These are phyloP conservation scores for Fraxinus latifolia DNA, from an alignment of 305 asterid genomes.

Conservation along the genomic window DNA sequence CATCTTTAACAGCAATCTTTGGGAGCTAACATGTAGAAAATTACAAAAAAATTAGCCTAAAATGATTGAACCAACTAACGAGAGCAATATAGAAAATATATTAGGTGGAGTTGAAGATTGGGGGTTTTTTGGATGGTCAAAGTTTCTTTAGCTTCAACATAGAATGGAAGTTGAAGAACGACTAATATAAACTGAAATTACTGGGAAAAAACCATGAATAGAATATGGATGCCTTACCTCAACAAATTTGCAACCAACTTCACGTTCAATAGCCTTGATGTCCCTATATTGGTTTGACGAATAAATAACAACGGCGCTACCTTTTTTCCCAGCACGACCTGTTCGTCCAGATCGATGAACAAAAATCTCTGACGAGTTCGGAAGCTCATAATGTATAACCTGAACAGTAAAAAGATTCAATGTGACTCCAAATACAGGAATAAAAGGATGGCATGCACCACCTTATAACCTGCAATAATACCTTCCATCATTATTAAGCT, in stretches of 20 bases:
- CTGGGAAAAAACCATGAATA: background rate
- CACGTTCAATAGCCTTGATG: slow-evolving; percentile 68
- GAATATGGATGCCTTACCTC: slow-evolving; percentile 43
- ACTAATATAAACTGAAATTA: background rate
- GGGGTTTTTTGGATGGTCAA: background rate
- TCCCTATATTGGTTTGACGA: slow-evolving; percentile 64
- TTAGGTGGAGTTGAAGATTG: background rate
- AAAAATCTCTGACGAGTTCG: slow-evolving; percentile 71
- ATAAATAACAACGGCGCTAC: slow-evolving; percentile 69
- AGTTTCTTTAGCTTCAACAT: background rate
- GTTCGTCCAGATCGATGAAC: slow-evolving; percentile 96
- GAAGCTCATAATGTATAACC: slow-evolving; percentile 90
- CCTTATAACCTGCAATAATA: background rate
- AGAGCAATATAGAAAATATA: background rate
- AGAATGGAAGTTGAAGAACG: background rate
- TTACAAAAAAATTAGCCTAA: slow-evolving; percentile 14
- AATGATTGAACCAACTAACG: background rate
- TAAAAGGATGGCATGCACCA: background rate
- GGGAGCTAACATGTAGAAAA: slow-evolving; percentile 53
- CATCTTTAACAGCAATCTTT: slow-evolving; percentile 55
- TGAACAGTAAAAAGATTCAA: slow-evolving; percentile 30
- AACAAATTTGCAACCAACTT: slow-evolving; percentile 67
- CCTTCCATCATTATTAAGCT: background rate
- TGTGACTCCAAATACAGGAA: background rate
- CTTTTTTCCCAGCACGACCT: slow-evolving; percentile 97